Evolutionary conservation across 2,329 filamentous ascomycete genomes (phyloP), one percentile per base, ranked within the genome.

Genomic region (Fusarium coicis): DNA sequence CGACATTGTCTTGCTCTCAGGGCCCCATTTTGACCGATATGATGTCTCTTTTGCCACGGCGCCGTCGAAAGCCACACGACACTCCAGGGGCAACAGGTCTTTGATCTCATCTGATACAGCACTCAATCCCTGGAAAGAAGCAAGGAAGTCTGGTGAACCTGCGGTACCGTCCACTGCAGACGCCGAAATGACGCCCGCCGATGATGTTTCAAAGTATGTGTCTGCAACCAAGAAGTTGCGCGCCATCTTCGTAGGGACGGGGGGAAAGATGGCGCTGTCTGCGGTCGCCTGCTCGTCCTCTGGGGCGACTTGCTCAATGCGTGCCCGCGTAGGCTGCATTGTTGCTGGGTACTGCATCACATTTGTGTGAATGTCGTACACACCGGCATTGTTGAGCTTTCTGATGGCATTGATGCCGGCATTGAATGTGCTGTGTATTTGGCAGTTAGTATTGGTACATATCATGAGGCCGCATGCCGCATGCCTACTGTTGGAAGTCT

Each of bases 331-430:
- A 6, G 96, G 94, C 81, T 99, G 96, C 89, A 95, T 97, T 78
- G 88, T 93, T 70, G 90, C 90, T 1, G 96, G 96, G 79, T 93
- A 97, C 79, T 96, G 94, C 88, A 98, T 93, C 66, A 89, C 84
- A 81, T 99, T 99, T 60, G 96, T 98, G 84, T 98, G 95, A 32
- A 96, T 91, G 78, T 99, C 95, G 82, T 98, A 98, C 60, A 96
- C 89, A 54, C 96, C 96, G 30, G 89, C 84, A 14, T 92, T 86
- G 74, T 93, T 96, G 47, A 87, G 84, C 68, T 88, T 89, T 61
- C 96, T 93, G 60, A 91, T 86, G 21, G 88, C 87, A 39, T 91
- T 88, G 66, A 98, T 88, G 23, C 87, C 85, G 26, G 93, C 88
- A 82, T 98, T 99, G 85, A 96, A 98, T 53, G 91, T 91, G 80